phyloP scores from a whole-genome alignment of 2,329 filamentous ascomycete species.

The Saccharata proteae region DNA sequence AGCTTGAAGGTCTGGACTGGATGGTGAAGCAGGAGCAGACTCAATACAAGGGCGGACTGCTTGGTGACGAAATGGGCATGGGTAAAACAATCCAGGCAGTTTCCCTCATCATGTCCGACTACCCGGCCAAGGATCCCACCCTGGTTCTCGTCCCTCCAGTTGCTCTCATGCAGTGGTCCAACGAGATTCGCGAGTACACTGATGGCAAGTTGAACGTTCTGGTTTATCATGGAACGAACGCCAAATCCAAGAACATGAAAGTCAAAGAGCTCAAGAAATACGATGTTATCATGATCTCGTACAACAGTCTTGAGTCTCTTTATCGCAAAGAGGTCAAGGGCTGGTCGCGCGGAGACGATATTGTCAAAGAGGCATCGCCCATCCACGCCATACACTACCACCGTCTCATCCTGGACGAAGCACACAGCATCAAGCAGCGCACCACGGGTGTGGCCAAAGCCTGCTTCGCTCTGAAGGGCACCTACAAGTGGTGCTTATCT shows the following conservation, averaged over 20 bases:
- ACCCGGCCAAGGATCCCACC: constrained; percentile 68
- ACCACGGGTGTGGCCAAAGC: constrained; percentile 88
- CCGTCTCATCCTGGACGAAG: constrained; percentile 86
- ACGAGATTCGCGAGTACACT: constrained; percentile 53
- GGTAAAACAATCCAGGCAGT: constrained; percentile 98
- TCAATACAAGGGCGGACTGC: constrained; percentile 73
- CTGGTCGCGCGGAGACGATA: constrained; percentile 65
- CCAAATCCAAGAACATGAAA: constrained; percentile 66
- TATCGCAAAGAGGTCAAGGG: constrained; percentile 89
- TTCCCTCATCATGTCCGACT: constrained; percentile 96
- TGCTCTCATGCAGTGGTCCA: constrained; percentile 85
- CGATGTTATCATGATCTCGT: constrained; percentile 95
- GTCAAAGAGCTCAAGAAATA: constrained; percentile 65
- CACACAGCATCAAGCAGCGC: constrained; percentile 85
- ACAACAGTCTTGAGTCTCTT: constrained; percentile 80
- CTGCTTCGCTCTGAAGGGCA: constrained; percentile 79
- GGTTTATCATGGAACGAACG: constrained; percentile 78
- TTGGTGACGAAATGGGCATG: constrained; percentile 98
- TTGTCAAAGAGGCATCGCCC: constrained; percentile 62
- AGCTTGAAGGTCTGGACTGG: constrained; percentile 88
- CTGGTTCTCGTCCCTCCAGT: constrained; percentile 87
- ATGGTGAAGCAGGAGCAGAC: constrained; percentile 83
- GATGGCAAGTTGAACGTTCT: constrained; percentile 82
- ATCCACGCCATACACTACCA: constrained; percentile 84
- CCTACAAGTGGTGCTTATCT: constrained; percentile 90